phyloP scores from a whole-genome alignment of 495 filamentous ascomycete genomes.

The Neurospora sp. region DNA sequence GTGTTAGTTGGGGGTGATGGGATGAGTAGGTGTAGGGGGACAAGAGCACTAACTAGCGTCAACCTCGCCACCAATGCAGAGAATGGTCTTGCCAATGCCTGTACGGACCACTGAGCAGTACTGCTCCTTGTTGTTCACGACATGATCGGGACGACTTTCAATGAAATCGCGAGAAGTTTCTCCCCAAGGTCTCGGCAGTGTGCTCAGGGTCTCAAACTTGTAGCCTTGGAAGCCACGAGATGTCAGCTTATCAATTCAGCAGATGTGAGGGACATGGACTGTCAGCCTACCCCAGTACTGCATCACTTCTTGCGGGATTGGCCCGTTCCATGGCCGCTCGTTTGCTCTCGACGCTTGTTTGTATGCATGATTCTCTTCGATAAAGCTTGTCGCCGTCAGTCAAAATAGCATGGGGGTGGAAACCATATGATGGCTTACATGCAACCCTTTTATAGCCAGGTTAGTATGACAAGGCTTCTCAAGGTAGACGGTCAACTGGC shows the following conservation, averaged over 20 bases:
- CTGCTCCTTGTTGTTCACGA: constrained; percentile 80
- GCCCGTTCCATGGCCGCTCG: constrained; percentile 45
- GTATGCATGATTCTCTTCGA: constrained; percentile 77
- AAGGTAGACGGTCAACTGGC: background rate
- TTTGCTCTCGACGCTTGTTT: constrained; percentile 48
- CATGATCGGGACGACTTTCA: constrained; percentile 55
- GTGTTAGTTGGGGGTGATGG: background rate
- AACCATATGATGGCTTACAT: constrained; percentile 49
- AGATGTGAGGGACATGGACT: background rate
- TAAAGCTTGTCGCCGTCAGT: constrained; percentile 51
- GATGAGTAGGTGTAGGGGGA: background rate
- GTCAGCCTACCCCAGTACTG: constrained; percentile 48
- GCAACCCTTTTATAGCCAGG: constrained; percentile 45
- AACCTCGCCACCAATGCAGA: constrained; percentile 90
- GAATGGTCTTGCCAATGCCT: constrained; percentile 57
- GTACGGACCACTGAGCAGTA: constrained; percentile 91
- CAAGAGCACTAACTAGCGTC: constrained; percentile 56
- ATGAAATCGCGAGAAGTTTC: constrained; percentile 62
- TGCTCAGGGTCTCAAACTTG: constrained; percentile 85
- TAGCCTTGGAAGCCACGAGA: constrained; percentile 49
- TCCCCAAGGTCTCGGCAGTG: constrained; percentile 63
- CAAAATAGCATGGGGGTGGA: background rate
- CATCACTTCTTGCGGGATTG: constrained; percentile 33
- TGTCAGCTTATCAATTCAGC: constrained; percentile 8
- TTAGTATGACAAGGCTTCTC: constrained; percentile 6